Base-by-base conservation (phyloP, 73 alveolate genomes). In the Halteria grandinella region DNA sequence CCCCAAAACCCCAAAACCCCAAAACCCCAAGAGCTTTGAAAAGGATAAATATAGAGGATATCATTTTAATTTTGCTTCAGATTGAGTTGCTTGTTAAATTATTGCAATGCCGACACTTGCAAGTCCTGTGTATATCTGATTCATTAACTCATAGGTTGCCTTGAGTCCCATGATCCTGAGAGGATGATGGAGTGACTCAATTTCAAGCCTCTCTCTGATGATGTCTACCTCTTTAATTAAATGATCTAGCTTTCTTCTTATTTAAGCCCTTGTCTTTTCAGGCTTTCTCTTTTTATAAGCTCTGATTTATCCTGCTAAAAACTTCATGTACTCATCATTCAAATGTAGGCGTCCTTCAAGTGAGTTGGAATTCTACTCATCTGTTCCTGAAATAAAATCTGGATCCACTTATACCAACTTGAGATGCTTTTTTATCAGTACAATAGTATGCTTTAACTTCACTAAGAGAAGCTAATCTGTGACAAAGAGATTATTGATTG, bases 81-180 rank as follows among this genome's bases (percentile, higher is more conserved):
- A n/a, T n/a, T n/a, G n/a, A n/a, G n/a, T n/a, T n/a, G n/a, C n/a
- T n/a, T n/a, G n/a, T n/a, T n/a, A n/a, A n/a, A n/a, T 41, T 7
- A 57, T 18, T 8, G 75, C 75, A 11, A 57, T n/a, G 36, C 33
- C 23, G 36, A 57, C 36, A n/a, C 55, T 57, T n/a, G 36, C 20
- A 7, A 57, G 3, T 29, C 55, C 14, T 57, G 75, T 57, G 18
- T 57, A 57, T 6, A 57, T 57, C 15, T 11, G 25, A 57, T 57
- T 57, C 75, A 57, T 32, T 31, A 57, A 57, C 20, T 20, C 18
- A 29, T 29, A 57, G 8, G 50, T 34, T 21, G 75, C 75, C 18
- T 57, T 57, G 4, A 32, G 18, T 8, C 75, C 75, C 31, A 57
- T 6, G 29, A 57, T 15, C 21, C 53, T 57, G 11, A 57, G 21